These are phyloP conservation scores for Parachaetomium inaequale DNA, from an alignment of 495 filamentous ascomycete genomes.

Conservation along the genomic window DNA sequence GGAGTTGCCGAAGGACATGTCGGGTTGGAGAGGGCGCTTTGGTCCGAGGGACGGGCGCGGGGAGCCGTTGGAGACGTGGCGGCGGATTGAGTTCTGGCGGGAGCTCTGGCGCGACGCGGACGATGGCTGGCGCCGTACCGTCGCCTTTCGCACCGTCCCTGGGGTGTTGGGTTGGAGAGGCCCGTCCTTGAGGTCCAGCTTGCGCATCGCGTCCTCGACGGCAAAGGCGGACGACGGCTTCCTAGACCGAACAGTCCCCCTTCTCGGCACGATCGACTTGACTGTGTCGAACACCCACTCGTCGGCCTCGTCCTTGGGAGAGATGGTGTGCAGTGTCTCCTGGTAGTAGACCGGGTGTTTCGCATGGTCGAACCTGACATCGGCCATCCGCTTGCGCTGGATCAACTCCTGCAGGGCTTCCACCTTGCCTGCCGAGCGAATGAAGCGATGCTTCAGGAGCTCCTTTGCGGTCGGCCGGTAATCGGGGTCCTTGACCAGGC, in stretches of 20 bases:
- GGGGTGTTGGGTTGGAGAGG: conserved; percentile 52
- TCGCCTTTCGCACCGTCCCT: conserved; percentile 48
- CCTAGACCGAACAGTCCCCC: conserved; percentile 47
- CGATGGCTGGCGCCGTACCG: conserved; percentile 53
- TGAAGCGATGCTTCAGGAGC: conserved; percentile 84
- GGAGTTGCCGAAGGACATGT: conserved; percentile 86
- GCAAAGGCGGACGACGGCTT: conserved; percentile 51
- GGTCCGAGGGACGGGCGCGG: conserved; percentile 52
- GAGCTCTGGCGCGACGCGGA: conserved; percentile 35
- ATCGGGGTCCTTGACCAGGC: conserved; percentile 86
- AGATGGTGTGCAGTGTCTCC: conserved; percentile 78
- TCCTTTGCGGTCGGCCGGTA: conserved; percentile 81
- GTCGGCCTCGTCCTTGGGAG: conserved; percentile 65
- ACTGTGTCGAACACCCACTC: conserved; percentile 99
- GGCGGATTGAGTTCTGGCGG: conserved; percentile 23
- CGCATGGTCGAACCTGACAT: conserved; percentile 59
- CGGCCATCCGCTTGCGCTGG: conserved; percentile 74
- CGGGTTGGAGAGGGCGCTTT: conserved; percentile 73
- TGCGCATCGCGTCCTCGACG: conserved; percentile 55
- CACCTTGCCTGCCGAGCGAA: conserved; percentile 77
- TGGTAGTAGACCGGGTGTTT: conserved; percentile 78
- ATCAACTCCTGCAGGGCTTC: conserved; percentile 84
- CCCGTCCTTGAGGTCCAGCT: conserved; percentile 57
- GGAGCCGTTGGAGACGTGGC: conserved; percentile 42
- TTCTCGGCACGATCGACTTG: conserved; percentile 52